Percentiles rank a stretch among this genome's conserved stretches.
These are phyloP conservation scores for Abelmoschus esculentus DNA, from an alignment of 345 rosid genomes.

Conservation along the genomic window DNA sequence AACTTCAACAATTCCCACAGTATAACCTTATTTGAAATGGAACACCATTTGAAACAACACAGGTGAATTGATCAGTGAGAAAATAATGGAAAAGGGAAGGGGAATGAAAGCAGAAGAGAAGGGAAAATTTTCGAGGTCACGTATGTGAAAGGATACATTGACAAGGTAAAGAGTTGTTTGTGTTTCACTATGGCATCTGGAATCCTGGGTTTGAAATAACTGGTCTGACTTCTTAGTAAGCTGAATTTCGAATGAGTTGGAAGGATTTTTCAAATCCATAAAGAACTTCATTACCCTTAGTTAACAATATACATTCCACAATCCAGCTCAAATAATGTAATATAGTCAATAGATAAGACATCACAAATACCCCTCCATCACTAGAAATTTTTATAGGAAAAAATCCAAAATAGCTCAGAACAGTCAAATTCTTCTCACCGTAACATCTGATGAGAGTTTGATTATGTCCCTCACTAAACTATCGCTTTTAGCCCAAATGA, in stretches of 20 bases:
- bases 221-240: no score
- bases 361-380: background rate
- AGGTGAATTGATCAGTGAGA: background rate
- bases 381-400: background rate
- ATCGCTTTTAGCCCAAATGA: slow-evolving; percentile 92
- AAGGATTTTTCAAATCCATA: no score
- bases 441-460: slow-evolving; percentile 41
- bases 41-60: background rate
- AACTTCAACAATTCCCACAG: background rate
- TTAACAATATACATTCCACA: background rate
- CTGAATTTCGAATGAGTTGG: no score
- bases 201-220: no score
- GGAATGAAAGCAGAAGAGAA: background rate
- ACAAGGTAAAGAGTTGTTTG: background rate
- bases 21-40: background rate
- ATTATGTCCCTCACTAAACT: slow-evolving; percentile 65
- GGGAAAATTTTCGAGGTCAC: background rate
- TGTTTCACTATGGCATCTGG: background rate
- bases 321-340: background rate
- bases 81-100: background rate
- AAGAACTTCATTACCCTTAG: background rate
- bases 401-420: background rate
- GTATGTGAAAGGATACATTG: background rate
- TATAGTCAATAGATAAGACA: background rate
- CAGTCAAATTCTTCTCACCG: slow-evolving; percentile 32